Evolutionary conservation across 345 rosid genomes (phyloP).

Genomic region (Gossypium thurberi): DNA sequence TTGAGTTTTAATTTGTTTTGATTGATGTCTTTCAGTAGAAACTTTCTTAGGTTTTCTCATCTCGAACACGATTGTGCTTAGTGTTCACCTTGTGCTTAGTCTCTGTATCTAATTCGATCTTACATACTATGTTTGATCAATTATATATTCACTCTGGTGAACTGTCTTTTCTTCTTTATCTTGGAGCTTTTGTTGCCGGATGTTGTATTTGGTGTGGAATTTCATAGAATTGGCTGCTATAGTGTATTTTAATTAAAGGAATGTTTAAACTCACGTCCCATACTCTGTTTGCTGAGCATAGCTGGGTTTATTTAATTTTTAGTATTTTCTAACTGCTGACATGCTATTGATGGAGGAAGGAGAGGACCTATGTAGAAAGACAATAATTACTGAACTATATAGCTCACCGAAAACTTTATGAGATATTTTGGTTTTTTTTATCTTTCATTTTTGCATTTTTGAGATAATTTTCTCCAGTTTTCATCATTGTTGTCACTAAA

Average conservation of each 20-base stretch:
- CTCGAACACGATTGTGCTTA: background rate
- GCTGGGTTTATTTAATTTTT: background rate
- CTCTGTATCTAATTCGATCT: background rate
- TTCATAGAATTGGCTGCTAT: background rate
- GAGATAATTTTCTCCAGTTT: background rate
- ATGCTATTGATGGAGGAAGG: background rate
- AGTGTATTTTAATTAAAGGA: background rate
- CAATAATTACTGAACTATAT: background rate
- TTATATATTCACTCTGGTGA: background rate
- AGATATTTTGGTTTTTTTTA: background rate
- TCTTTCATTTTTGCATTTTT: background rate
- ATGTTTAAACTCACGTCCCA: background rate
- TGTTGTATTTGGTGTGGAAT: background rate
- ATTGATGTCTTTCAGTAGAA: background rate
- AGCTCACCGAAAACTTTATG: background rate
- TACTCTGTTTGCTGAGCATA: background rate
- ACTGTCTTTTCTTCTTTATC: background rate
- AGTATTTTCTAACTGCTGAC: background rate
- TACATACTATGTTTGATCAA: background rate
- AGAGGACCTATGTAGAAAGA: background rate
- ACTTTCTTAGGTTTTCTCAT: background rate
- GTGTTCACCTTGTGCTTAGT: background rate
- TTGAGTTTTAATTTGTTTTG: background rate
- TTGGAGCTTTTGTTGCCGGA: background rate
- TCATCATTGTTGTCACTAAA: background rate